phyloP scores from a whole-genome alignment of 768 basidiomycete genomes.

The Mycena amicta region DNA sequence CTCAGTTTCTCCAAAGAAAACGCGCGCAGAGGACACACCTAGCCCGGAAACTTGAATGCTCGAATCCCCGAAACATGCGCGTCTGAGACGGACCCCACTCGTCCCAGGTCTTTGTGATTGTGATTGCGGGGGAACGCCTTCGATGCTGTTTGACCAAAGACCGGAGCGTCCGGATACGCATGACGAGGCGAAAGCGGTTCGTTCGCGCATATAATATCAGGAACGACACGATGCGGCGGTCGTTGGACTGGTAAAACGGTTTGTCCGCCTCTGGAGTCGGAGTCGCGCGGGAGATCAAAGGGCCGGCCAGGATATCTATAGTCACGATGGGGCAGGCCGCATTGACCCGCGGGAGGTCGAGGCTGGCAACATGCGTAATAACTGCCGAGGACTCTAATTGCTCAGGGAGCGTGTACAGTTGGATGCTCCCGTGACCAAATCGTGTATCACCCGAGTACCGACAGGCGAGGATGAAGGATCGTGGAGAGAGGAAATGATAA shows the following conservation, averaged over 20 bases:
- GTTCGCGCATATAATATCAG: background rate
- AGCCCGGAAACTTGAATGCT: background rate
- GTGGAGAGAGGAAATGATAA: background rate
- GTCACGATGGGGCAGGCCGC: background rate
- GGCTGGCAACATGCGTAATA: background rate
- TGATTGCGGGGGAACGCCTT: background rate
- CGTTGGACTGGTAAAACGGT: background rate
- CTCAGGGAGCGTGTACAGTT: background rate
- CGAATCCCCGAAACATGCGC: background rate
- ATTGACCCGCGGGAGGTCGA: background rate
- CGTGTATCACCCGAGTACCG: background rate
- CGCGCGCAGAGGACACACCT: background rate
- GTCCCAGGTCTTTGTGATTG: slow-evolving; percentile 1
- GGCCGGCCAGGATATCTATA: background rate
- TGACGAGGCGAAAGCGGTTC: background rate
- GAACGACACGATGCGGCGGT: background rate
- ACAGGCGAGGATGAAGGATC: background rate
- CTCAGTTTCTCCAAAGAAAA: background rate
- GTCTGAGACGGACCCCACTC: slow-evolving; percentile 12
- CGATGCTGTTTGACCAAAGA: background rate
- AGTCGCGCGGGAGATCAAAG: background rate
- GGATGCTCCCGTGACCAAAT: background rate
- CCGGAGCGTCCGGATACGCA: background rate
- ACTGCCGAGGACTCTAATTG: no score
- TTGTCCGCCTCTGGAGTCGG: background rate